A percentile compares a stretch with the other conserved stretches of the same genome.
These are phyloP conservation scores for Chytriomyces sp. DNA, from an alignment of 192 early-diverging fungal species.

Conservation along the genomic window DNA sequence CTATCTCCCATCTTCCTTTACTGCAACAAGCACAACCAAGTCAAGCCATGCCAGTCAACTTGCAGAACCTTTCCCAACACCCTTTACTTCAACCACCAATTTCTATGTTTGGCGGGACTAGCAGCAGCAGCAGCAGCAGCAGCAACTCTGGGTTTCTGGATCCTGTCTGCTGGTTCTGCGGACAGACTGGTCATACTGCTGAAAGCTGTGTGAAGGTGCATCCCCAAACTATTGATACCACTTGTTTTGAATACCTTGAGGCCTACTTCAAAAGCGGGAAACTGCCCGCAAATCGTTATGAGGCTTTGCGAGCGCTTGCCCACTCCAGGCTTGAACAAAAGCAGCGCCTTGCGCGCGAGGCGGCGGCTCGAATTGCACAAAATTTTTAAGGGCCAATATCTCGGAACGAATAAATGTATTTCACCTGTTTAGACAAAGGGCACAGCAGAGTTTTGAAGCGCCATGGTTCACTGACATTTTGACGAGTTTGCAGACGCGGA, in stretches of 20 bases:
- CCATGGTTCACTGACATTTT: no score
- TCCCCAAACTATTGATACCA: constrained; percentile 2
- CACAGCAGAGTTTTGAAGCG: no score
- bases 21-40: neutral
- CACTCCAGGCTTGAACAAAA: neutral
- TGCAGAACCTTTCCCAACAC: neutral
- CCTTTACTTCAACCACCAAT: neutral
- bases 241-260: constrained; percentile 14
- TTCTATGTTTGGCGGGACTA: neutral
- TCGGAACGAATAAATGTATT: no score
- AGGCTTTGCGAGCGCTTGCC: neutral
- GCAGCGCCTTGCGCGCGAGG: no score
- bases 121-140: neutral
- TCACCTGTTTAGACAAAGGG: no score
- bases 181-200: neutral
- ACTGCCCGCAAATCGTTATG: neutral
- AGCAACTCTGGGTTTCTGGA: neutral
- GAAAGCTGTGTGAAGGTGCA: constrained; percentile 13
- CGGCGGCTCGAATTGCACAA: no score
- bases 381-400: no score
- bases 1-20: neutral
- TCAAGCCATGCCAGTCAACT: neutral
- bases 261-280: constrained; percentile 8
- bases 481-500: no score
- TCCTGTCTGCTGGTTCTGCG: constrained; percentile 24